Evolutionary conservation across 2,329 filamentous ascomycete species (phyloP).

Genomic region (Rhynchosporium graminicola): DNA sequence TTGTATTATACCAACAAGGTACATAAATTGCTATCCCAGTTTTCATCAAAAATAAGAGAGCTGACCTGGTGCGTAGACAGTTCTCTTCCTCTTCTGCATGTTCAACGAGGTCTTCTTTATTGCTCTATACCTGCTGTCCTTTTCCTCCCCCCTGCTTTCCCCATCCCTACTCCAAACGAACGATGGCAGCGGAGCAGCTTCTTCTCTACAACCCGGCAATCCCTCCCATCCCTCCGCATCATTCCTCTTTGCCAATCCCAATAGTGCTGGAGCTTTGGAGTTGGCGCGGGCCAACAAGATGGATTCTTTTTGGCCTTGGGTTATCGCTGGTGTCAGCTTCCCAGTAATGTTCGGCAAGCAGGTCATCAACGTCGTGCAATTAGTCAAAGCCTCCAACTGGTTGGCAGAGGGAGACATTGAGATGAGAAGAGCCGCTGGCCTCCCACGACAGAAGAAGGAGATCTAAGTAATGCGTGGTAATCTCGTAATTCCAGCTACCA

Average conservation of each 20-base stretch:
- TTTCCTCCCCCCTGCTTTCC: conserved; percentile 86
- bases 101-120: conserved; percentile 98
- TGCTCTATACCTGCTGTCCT: conserved; percentile 94
- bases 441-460: conserved; percentile 50
- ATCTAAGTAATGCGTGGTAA: conserved; percentile 24
- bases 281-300: conserved; percentile 93
- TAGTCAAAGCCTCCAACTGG: conserved; percentile 90
- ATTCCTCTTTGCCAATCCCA: conserved; percentile 82
- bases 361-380: conserved; percentile 88
- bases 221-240: conserved; percentile 69
- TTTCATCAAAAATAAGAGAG: conserved; percentile 15
- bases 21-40: conserved; percentile 41
- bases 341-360: conserved; percentile 93
- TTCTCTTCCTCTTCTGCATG: conserved; percentile 87
- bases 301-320: conserved; percentile 74
- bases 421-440: conserved; percentile 57
- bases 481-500: neutral
- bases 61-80: conserved; percentile 58
- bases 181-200: conserved; percentile 49
- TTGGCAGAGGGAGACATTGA: conserved; percentile 87
- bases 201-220: conserved; percentile 61
- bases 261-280: conserved; percentile 90
- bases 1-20: conserved; percentile 98
- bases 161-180: conserved; percentile 73
- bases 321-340: conserved; percentile 76